phyloP scores from a whole-genome alignment of 305 asterid genomes.

The Solanum hybrid region DNA sequence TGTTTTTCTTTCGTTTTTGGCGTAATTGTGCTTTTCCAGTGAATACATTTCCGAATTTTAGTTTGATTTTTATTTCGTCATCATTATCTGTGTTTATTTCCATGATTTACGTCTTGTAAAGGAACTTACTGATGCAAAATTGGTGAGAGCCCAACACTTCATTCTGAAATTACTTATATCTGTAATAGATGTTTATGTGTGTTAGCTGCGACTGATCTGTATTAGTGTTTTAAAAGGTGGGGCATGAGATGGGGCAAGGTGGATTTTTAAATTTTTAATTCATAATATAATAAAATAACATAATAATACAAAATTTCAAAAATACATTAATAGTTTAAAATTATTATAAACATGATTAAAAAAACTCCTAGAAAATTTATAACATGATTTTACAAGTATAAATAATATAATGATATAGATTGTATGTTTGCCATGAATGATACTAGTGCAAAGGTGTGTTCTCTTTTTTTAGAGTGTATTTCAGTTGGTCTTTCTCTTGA shows the following conservation, averaged over 20 bases:
- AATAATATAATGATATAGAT: not conserved
- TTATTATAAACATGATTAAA: not conserved
- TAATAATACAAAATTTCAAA: too few relatives aligned
- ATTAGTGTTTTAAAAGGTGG: not conserved
- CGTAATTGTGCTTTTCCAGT: not conserved
- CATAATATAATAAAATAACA: not conserved
- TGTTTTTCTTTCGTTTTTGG: not conserved
- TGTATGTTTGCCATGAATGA: not conserved
- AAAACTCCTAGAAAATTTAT: not conserved
- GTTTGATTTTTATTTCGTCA: not conserved
- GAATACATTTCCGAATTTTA: not conserved
- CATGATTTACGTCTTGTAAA: not conserved
- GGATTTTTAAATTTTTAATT: not conserved
- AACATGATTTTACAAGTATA: not conserved
- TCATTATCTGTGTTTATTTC: not conserved
- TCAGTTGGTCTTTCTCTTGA: not conserved
- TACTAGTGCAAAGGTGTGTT: not conserved
- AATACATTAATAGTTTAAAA: not conserved
- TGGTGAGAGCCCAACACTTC: not conserved
- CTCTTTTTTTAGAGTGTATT: not conserved
- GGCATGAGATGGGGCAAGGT: not conserved
- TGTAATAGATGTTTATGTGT: not conserved
- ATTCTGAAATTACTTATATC: not conserved
- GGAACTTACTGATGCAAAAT: not conserved
- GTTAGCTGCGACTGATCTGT: not conserved